phyloP scores from a whole-genome alignment of 345 rosid species.

The Draba incana region DNA sequence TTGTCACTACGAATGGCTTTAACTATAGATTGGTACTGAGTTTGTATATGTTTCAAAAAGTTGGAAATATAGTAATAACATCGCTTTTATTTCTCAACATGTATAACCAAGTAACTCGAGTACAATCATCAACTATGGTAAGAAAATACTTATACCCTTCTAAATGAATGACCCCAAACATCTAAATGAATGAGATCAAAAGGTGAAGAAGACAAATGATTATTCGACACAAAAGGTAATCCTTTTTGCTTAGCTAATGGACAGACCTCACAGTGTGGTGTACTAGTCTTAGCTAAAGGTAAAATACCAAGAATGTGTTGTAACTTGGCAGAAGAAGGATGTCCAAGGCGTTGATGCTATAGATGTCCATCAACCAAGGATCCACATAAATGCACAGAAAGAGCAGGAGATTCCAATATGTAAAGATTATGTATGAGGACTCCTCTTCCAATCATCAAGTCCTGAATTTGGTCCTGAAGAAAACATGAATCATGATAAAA shows the following conservation, averaged over 20 bases:
- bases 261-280: neutral
- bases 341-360: neutral
- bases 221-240: neutral
- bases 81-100: neutral
- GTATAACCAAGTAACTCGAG: neutral
- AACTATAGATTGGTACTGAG: neutral
- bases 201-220: neutral
- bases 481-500: neutral
- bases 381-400: neutral
- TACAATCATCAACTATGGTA: neutral
- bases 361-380: neutral
- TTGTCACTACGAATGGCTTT: neutral
- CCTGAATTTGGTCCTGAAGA: neutral
- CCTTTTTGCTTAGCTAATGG: neutral
- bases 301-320: neutral
- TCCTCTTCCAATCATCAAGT: neutral
- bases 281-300: neutral
- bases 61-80: neutral
- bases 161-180: neutral
- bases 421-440: neutral
- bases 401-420: neutral
- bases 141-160: neutral
- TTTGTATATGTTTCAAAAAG: neutral
- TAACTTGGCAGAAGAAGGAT: conserved; percentile 2
- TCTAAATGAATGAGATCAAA: neutral